Base-by-base conservation (phyloP, 2,329 filamentous ascomycete species). In the Colletotrichum costaricense region DNA sequence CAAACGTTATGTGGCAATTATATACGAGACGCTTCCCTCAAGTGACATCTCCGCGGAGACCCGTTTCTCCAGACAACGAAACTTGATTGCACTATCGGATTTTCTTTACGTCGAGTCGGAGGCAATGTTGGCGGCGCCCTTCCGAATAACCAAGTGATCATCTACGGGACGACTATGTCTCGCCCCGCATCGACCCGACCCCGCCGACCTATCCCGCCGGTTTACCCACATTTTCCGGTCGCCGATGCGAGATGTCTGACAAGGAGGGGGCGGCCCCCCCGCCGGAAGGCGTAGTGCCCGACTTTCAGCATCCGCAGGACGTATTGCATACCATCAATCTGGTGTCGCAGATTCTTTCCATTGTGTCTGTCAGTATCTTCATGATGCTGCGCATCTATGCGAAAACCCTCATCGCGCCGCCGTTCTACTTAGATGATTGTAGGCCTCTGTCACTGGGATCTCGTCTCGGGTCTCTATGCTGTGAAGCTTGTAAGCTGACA, bases 401-500 rank as follows among this genome's bases (percentile, higher is more conserved):
- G 14, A 80, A 80, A 62, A 42, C 46, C 5, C 78, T 22, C 57
- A 75, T 49, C 65, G 71, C 46, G 67, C 76, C 26, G n/a, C 67
- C 14, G 46, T 76, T 62, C 75, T 71, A 35, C 2, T 55, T 59
- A 5, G 80, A 81, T 19, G 80, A 81, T 38, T 81, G 79, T 81
- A 72, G 68, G 79, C 7, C 5, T 5, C 5, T 12, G 5, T 4
- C 4, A 14, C 22, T 7, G 4, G 14, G 16, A 16, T 2, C 8
- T 14, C 12, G 2, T 4, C 3, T 12, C 5, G 1, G 4, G 2
- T 4, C n/a, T 9, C 35, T 14, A 14, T 28, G 3, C 26, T 58
- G 3, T 74, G n/a, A 24, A 4, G 4, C 4, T 8, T 9, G 16
- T 3, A 49, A n/a, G 19, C 19, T 49, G 42, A 22, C 1, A 2